Percentiles rank a stretch among this genome's conserved stretches.
Conservation (phyloP, 352 stramenopile genomes). For the Globisporangium viniferum region DNA sequence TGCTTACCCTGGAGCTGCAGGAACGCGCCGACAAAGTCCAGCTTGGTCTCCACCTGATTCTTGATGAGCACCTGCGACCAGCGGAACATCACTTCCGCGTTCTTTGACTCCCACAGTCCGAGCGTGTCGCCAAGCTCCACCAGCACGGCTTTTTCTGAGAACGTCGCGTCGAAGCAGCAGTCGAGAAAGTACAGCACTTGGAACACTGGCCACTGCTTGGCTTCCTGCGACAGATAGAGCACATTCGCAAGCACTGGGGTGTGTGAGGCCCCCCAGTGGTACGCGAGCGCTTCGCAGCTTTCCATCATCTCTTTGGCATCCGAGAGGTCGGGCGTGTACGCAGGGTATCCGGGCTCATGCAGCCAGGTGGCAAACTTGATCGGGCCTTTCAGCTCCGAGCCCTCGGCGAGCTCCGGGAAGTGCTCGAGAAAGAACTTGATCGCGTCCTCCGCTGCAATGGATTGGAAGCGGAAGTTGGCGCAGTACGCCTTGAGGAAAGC, state of each 20-base stretch:
- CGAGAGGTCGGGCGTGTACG: constrained; percentile 52
- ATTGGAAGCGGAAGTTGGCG: constrained; percentile 67
- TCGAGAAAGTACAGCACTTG: constrained; percentile 70
- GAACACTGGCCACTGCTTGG: constrained; percentile 55
- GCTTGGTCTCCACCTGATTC: constrained; percentile 44
- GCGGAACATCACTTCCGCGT: constrained; percentile 66
- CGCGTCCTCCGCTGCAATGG: constrained; percentile 69
- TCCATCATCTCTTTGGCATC: constrained; percentile 73
- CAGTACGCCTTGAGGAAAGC: constrained; percentile 68
- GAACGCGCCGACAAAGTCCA: constrained; percentile 50
- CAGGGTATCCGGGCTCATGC: constrained; percentile 57
- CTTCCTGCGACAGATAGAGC: constrained; percentile 55
- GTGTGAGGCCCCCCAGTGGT: constrained; percentile 49
- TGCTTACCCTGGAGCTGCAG: constrained; percentile 74
- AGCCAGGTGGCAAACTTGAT: constrained; percentile 73
- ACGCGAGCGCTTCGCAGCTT: constrained; percentile 58
- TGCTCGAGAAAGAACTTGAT: constrained; percentile 65
- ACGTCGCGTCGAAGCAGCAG: constrained; percentile 47
- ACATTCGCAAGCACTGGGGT: constrained; percentile 58
- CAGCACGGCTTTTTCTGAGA: constrained; percentile 40
- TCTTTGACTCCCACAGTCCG: constrained; percentile 48
- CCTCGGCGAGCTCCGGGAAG: constrained; percentile 59
- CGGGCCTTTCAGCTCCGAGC: constrained; percentile 45
- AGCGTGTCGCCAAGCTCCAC: constrained; percentile 51
- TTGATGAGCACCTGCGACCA: constrained; percentile 67